These are phyloP conservation scores for Podospora didyma DNA, from an alignment of 495 filamentous ascomycete species.

Conservation along the genomic window DNA sequence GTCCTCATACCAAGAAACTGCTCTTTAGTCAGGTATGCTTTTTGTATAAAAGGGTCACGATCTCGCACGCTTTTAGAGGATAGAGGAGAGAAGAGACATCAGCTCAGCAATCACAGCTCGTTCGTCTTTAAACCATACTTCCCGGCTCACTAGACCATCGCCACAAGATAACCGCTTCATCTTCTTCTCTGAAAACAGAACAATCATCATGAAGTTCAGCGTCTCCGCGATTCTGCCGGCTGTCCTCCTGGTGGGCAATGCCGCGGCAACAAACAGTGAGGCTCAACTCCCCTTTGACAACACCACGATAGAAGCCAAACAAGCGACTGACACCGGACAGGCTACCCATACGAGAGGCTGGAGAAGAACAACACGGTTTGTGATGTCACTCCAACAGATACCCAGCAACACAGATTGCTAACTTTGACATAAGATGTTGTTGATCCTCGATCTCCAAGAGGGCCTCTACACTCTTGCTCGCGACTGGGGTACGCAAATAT, in stretches of 20 bases:
- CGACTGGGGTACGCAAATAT: slow-evolving; percentile 47
- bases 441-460: slow-evolving; percentile 70
- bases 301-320: background rate
- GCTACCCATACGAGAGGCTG: slow-evolving; percentile 20
- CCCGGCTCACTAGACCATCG: background rate
- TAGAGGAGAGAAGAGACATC: too few species aligned
- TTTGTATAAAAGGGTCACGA: too few species aligned
- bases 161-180: background rate
- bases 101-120: too few species aligned
- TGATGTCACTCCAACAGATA: too few species aligned
- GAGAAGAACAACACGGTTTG: slow-evolving; percentile 23
- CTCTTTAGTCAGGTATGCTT: too few species aligned
- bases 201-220: slow-evolving; percentile 12
- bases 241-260: slow-evolving; percentile 14
- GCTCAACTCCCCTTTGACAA: too few species aligned
- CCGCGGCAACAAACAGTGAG: slow-evolving; percentile 15
- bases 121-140: too few species aligned
- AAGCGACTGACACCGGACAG: background rate
- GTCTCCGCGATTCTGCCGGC: slow-evolving; percentile 11
- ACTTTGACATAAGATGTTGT: slow-evolving; percentile 41
- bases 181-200: background rate
- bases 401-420: background rate
- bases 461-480: slow-evolving; percentile 63
- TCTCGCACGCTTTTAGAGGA: too few species aligned
- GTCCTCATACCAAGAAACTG: too few species aligned